Evolutionary conservation across 352 stramenopile species (phyloP).

Genomic region (Aphanomyces astaci): DNA sequence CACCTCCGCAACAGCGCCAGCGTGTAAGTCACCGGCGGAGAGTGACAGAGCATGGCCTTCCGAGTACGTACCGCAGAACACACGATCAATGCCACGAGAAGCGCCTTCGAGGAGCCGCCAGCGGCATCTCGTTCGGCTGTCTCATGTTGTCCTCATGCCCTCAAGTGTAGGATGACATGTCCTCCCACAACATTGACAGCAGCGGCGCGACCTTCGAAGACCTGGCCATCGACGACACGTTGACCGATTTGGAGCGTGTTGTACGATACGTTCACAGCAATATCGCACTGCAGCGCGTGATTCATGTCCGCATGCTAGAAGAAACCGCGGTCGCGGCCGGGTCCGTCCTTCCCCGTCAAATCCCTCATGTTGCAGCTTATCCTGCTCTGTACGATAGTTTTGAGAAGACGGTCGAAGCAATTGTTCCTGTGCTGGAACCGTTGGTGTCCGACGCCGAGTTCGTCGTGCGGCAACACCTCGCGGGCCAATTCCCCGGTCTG

Average conservation of each 20-base stretch:
- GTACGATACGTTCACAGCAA: slow-evolving; percentile 92
- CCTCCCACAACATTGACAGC: slow-evolving; percentile 5
- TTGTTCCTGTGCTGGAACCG: slow-evolving; percentile 86
- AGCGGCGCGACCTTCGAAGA: slow-evolving; percentile 94
- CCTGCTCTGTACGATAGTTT: slow-evolving; percentile 42
- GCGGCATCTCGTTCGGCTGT: no score
- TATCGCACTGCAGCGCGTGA: slow-evolving; percentile 95
- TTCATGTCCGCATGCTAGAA: slow-evolving; percentile 95
- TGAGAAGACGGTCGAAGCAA: slow-evolving; percentile 62
- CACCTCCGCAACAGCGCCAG: background rate
- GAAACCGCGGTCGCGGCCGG: slow-evolving; percentile 79
- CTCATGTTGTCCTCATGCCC: background rate
- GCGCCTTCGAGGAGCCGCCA: background rate
- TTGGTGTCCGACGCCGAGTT: slow-evolving; percentile 87
- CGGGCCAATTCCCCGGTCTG: slow-evolving; percentile 83
- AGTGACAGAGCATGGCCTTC: slow-evolving; percentile 1
- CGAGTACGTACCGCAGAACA: slow-evolving; percentile 1
- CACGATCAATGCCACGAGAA: background rate
- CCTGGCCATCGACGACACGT: slow-evolving; percentile 96
- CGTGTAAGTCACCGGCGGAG: background rate
- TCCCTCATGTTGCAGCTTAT: background rate
- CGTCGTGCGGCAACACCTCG: slow-evolving; percentile 92
- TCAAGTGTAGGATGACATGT: background rate
- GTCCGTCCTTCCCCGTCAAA: slow-evolving; percentile 25
- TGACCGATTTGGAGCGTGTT: slow-evolving; percentile 92